These are phyloP conservation scores for Botrytis porri DNA, from an alignment of 2,329 filamentous ascomycete genomes.

Conservation along the genomic window DNA sequence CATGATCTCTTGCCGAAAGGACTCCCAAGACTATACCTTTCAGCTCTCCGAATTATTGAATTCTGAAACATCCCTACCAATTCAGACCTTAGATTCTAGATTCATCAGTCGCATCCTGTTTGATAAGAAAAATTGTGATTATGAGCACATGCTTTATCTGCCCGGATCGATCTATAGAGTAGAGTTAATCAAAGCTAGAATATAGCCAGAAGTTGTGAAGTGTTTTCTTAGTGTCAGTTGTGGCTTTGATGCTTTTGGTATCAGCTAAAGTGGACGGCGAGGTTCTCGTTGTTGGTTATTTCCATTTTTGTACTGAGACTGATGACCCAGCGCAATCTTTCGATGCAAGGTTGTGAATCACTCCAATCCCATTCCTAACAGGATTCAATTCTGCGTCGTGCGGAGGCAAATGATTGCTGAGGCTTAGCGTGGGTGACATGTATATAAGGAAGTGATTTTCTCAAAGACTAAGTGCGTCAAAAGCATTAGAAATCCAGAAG, in stretches of 20 bases:
- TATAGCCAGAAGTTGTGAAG: not conserved
- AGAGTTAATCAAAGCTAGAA: not conserved
- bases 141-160: not conserved
- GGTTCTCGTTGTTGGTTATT: not conserved
- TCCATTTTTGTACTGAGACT: not conserved
- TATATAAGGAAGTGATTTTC: not conserved
- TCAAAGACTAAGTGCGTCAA: too few relatives aligned
- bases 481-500: not conserved
- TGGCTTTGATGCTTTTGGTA: not conserved
- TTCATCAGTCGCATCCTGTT: not conserved
- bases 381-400: not conserved
- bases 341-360: too few relatives aligned
- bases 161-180: not conserved
- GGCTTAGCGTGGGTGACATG: not conserved
- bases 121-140: not conserved
- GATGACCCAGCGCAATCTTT: too few relatives aligned
- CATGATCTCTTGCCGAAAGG: not conserved
- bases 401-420: not conserved
- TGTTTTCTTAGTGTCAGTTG: not conserved
- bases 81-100: not conserved
- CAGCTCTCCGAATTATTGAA: not conserved
- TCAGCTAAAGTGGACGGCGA: not conserved
- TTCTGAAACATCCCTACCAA: not conserved
- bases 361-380: not conserved
- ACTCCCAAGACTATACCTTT: not conserved